Percentiles rank a stretch among this genome's conserved stretches.
These are phyloP conservation scores for Kondoa subrosea DNA, from an alignment of 768 basidiomycete species.

Conservation along the genomic window DNA sequence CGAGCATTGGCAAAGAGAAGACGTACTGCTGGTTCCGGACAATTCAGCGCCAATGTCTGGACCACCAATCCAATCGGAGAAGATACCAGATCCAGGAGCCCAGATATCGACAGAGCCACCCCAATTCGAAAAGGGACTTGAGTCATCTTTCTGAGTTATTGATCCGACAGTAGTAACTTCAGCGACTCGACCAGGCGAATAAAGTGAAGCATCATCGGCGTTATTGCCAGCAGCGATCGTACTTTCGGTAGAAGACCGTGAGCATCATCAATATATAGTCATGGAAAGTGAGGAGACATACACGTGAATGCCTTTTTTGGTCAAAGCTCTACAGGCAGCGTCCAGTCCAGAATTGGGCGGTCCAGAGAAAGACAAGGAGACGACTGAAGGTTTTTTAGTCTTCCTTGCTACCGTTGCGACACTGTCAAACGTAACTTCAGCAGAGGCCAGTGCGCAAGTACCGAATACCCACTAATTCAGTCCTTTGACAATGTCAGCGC, in stretches of 20 bases:
- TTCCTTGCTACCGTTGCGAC: neutral
- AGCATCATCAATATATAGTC: neutral
- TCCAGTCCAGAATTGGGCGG: slow-evolving; percentile 2
- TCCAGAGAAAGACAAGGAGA: neutral
- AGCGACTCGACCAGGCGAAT: neutral
- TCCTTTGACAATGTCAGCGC: neutral
- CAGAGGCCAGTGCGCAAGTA: neutral
- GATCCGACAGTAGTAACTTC: neutral
- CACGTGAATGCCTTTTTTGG: neutral
- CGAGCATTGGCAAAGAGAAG: neutral
- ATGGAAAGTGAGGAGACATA: neutral
- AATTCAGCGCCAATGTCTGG: neutral
- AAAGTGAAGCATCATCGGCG: neutral
- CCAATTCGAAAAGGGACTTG: neutral
- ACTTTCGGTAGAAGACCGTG: neutral
- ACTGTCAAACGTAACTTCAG: neutral
- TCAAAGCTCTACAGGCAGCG: neutral
- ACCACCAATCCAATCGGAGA: neutral
- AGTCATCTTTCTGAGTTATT: neutral
- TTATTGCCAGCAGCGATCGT: neutral
- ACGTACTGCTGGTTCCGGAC: neutral
- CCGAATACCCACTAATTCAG: neutral
- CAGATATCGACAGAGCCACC: neutral
- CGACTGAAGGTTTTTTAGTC: neutral
- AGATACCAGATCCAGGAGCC: neutral